A percentile compares a stretch with the other conserved stretches of the same genome.
Conservation (phyloP, 768 basidiomycete species). For the Hericium erinaceus region DNA sequence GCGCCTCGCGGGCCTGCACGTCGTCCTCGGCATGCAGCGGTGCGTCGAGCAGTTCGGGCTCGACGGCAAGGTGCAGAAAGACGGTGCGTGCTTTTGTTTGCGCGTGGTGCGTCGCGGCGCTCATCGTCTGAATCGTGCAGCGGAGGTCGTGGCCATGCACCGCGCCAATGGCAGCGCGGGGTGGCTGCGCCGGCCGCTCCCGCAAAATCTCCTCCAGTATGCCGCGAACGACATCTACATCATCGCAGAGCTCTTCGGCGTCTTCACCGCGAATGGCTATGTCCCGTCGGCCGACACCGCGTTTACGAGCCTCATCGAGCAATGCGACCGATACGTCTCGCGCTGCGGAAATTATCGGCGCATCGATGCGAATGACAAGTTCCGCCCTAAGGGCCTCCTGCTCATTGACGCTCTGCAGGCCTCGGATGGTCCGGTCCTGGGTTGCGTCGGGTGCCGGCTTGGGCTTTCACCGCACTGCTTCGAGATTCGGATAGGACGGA, state of each 20-base stretch:
- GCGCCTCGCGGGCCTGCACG: slow-evolving; percentile 24
- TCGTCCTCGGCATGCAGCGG: slow-evolving; percentile 27
- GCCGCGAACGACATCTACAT: slow-evolving; percentile 35
- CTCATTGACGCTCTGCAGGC: slow-evolving; percentile 11
- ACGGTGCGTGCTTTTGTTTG: slow-evolving; percentile 21
- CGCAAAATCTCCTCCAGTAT: slow-evolving; percentile 27
- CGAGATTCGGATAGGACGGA: not conserved
- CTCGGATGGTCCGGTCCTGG: not conserved
- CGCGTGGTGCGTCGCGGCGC: not conserved
- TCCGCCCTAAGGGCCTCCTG: slow-evolving; percentile 12
- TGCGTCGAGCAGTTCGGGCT: slow-evolving; percentile 21
- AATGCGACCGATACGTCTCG: slow-evolving; percentile 15
- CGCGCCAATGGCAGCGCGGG: slow-evolving; percentile 18
- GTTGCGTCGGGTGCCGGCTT: not conserved
- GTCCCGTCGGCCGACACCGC: slow-evolving; percentile 1
- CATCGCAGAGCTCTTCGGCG: slow-evolving; percentile 26
- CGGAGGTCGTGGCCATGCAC: slow-evolving; percentile 29
- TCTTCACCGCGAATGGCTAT: slow-evolving; percentile 20
- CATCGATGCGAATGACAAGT: slow-evolving; percentile 1
- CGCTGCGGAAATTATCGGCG: slow-evolving; percentile 9
- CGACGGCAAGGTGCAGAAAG: slow-evolving; percentile 20
- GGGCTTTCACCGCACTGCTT: not conserved
- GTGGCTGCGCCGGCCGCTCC: slow-evolving; percentile 32
- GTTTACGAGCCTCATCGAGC: slow-evolving; percentile 3
- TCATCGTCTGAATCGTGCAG: slow-evolving; percentile 17